Percentiles rank a stretch among this genome's conserved stretches.
These are phyloP conservation scores for Umbelopsis sp. DNA, from an alignment of 192 early-diverging fungal genomes.

Conservation along the genomic window DNA sequence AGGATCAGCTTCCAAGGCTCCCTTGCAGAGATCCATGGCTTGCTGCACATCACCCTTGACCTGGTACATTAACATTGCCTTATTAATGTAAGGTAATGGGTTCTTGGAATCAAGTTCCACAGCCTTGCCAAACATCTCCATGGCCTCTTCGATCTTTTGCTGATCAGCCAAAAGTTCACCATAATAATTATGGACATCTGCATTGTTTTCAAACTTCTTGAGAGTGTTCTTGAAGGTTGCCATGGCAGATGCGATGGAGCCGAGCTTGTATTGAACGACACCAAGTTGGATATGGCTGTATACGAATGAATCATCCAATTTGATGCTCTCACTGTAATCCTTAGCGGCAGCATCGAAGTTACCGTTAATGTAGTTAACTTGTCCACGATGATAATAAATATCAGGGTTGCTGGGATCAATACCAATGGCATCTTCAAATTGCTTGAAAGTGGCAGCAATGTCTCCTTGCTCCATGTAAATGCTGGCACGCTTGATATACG, in stretches of 20 bases:
- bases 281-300: slow-evolving; percentile 95
- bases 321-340: slow-evolving; percentile 81
- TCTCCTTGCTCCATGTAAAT: slow-evolving; percentile 88
- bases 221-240: slow-evolving; percentile 79
- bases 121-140: slow-evolving; percentile 87
- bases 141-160: slow-evolving; percentile 78
- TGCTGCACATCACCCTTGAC: slow-evolving; percentile 67
- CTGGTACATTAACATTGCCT: slow-evolving; percentile 83
- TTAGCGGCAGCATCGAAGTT: slow-evolving; percentile 78
- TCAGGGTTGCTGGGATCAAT: slow-evolving; percentile 79
- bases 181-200: slow-evolving; percentile 97
- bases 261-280: slow-evolving; percentile 90
- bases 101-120: slow-evolving; percentile 76
- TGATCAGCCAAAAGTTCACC: slow-evolving; percentile 94
- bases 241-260: slow-evolving; percentile 73
- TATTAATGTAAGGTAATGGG: slow-evolving; percentile 99
- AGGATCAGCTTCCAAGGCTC: slow-evolving; percentile 90
- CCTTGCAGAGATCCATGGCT: slow-evolving; percentile 75
- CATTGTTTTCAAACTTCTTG: slow-evolving; percentile 72
- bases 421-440: slow-evolving; percentile 72
- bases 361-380: slow-evolving; percentile 82
- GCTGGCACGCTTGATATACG: slow-evolving; percentile 87
- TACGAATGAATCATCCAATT: slow-evolving; percentile 80
- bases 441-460: slow-evolving; percentile 56
- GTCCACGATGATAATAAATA: slow-evolving; percentile 82